Conservation (phyloP, 78 protist genomes). For the Planoprotostelium fungivorum region DNA sequence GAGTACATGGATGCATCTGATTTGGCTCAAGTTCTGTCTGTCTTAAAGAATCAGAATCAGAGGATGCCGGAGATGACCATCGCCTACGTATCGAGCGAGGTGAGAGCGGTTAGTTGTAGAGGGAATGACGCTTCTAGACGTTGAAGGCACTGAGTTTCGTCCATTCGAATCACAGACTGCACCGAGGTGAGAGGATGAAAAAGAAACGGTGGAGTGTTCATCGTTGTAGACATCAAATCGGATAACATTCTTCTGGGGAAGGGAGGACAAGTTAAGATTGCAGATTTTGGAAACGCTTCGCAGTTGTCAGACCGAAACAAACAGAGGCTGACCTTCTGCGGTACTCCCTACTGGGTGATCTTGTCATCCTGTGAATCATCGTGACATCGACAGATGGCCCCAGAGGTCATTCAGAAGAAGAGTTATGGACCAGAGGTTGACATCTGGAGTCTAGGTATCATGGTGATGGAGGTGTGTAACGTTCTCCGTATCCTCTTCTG, state of each 20-base stretch:
- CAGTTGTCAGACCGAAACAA: constrained; percentile 35
- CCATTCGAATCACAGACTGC: neutral
- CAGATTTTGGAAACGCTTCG: constrained; percentile 68
- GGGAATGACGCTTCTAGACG: neutral
- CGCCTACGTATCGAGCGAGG: neutral
- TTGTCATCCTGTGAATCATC: too few species aligned
- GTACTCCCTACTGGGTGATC: constrained; percentile 77
- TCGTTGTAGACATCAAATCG: constrained; percentile 58
- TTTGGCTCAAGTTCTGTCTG: neutral
- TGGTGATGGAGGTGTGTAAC: constrained; percentile 70
- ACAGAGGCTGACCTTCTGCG: constrained; percentile 58
- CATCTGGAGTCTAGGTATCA: constrained; percentile 91
- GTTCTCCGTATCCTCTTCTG: neutral
- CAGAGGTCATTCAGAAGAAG: constrained; percentile 46
- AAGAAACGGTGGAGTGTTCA: neutral
- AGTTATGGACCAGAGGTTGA: constrained; percentile 83
- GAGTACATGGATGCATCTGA: neutral
- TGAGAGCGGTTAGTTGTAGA: neutral
- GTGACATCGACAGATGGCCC: too few species aligned
- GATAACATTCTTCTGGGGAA: constrained; percentile 64
- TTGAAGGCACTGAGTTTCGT: neutral
- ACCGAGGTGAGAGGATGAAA: neutral
- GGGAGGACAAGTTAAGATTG: constrained; percentile 68
- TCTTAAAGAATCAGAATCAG: neutral
- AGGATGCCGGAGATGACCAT: neutral